Base-by-base conservation (phyloP, 257 asterid species). In the Cynanchum wilfordii region DNA sequence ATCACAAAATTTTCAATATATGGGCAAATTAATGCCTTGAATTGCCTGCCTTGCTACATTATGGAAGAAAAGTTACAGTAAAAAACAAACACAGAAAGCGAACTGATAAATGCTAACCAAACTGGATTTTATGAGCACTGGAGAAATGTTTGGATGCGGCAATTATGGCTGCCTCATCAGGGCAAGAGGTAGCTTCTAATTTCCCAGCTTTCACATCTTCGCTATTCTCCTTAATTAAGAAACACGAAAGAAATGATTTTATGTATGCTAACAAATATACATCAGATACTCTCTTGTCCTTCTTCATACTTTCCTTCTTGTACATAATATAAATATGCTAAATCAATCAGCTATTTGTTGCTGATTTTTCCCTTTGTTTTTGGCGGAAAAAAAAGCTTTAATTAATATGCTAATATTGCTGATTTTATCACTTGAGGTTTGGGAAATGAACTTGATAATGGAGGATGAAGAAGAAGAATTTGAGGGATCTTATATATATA, bases 61-160 rank as follows among this genome's bases (percentile, higher is more conserved):
- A 1, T 42, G 7, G 47, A 42, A 42, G 10, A 42, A 42, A 42
- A 42, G 0, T 42, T 42, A 42, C 12, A 42, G 47, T 8, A 7
- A 8, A 42, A 42, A 42, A 7, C 1, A 42, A 8, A 42, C 47
- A 7, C 7, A 42, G 11, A 7, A 0, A 7, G 47, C 47, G 11
- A 42, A 42, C 1, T 42, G 45, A 10, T 7, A 7, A 8, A 40
- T 40, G 16, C 58, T 20, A 52, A 20, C 25, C 6, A 20, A 52
- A 52, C 10, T 20, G 25, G 11, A 52, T 3, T 52, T 52, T 81
- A 36, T 56, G 69, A 7, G 68, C 59, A 16, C 76, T 63, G 68
- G 87, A 79, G 74, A 85, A 82, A 73, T 85, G 83, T 69, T 82
- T 85, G 4, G 79, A 77, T 57, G 86, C 89, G 25, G 69, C 79